These are phyloP conservation scores for Trichoderma sp. DNA, from an alignment of 2,329 filamentous ascomycete species.

Conservation along the genomic window DNA sequence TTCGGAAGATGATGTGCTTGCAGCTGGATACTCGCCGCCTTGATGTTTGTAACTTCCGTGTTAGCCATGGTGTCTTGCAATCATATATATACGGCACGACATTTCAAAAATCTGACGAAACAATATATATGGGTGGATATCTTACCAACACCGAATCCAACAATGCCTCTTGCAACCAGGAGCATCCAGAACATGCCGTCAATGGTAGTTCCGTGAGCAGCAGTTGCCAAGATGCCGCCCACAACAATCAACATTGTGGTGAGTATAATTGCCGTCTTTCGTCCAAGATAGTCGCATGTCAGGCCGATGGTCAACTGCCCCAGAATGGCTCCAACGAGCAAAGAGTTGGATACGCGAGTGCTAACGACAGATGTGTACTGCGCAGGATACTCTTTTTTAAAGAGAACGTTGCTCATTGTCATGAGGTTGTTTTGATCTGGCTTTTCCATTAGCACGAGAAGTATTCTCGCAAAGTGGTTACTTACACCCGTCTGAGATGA, in stretches of 20 bases:
- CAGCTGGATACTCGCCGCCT: slow-evolving; percentile 52
- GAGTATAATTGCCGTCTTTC: slow-evolving; percentile 51
- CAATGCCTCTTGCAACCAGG: slow-evolving; percentile 53
- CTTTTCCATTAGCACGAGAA: background rate
- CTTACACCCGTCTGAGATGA: slow-evolving; percentile 41
- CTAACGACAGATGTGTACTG: slow-evolving; percentile 45
- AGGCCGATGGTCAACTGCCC: slow-evolving; percentile 48
- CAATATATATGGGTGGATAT: background rate
- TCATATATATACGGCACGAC: background rate
- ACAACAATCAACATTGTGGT: slow-evolving; percentile 53
- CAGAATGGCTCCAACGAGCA: slow-evolving; percentile 49
- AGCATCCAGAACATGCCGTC: slow-evolving; percentile 59
- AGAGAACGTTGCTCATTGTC: slow-evolving; percentile 41
- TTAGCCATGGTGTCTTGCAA: background rate
- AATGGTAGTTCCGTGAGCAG: slow-evolving; percentile 49
- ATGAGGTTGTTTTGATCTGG: slow-evolving; percentile 44
- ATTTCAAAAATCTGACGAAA: background rate
- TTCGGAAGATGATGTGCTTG: slow-evolving; percentile 51
- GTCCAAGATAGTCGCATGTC: slow-evolving; percentile 54
- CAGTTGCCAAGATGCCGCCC: slow-evolving; percentile 52
- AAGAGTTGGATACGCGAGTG: slow-evolving; percentile 48
- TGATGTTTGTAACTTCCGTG: background rate
- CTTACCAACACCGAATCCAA: slow-evolving; percentile 50
- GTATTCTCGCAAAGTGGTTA: background rate
- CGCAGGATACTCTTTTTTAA: slow-evolving; percentile 41